phyloP scores from a whole-genome alignment of 83 land plant species.

The Picea mariana region DNA sequence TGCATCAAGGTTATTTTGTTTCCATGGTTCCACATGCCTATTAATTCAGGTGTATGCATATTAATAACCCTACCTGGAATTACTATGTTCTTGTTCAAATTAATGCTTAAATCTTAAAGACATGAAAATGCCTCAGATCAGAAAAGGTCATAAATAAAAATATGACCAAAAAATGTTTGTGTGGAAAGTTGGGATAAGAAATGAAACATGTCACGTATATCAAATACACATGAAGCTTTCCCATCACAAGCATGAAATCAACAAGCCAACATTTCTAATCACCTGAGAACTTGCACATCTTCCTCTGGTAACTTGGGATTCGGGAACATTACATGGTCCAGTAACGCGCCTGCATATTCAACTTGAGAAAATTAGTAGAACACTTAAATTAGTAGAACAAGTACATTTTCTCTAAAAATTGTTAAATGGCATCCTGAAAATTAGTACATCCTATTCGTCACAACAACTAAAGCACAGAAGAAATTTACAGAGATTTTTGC shows the following conservation, averaged over 20 bases:
- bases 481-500: conserved; percentile 70
- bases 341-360: conserved; percentile 6
- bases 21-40: not conserved
- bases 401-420: not conserved
- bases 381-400: not conserved
- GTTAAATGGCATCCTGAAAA: not conserved
- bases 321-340: not conserved
- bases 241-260: not conserved
- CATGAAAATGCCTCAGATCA: not conserved
- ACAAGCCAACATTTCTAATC: not conserved
- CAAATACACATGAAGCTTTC: not conserved
- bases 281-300: conserved; percentile 11
- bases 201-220: not conserved
- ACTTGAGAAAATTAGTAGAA: not conserved
- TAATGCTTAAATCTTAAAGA: not conserved
- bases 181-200: not conserved
- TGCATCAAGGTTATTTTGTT: not conserved
- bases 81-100: not conserved
- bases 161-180: not conserved
- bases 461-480: not conserved
- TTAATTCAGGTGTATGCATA: not conserved
- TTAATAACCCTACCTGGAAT: not conserved
- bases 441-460: not conserved
- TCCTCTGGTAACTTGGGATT: conserved; percentile 6
- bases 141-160: not conserved